Conservation (phyloP, 345 rosid species). For the Populus ilicifolia region DNA sequence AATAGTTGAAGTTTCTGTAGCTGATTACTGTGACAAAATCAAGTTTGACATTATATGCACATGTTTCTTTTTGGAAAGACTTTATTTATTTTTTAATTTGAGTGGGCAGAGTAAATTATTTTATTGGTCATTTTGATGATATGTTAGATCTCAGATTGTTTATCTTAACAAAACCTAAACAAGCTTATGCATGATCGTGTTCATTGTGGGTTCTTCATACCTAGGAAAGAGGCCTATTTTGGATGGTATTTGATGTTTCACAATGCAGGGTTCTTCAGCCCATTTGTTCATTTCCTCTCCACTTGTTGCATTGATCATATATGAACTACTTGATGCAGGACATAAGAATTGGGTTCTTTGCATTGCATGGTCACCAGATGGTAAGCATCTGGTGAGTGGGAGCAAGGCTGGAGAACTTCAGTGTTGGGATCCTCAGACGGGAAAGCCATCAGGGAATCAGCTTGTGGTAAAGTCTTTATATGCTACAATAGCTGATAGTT, state of each 20-base stretch:
- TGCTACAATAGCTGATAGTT: slow-evolving; percentile 10
- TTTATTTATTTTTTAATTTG: background rate
- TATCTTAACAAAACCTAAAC: background rate
- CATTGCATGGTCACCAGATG: slow-evolving; percentile 95
- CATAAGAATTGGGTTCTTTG: slow-evolving; percentile 97
- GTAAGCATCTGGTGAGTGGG: slow-evolving; percentile 87
- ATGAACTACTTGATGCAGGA: slow-evolving; percentile 40
- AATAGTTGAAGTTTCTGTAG: background rate
- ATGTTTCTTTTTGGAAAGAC: background rate
- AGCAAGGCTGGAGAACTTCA: slow-evolving; percentile 80
- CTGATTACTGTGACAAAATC: background rate
- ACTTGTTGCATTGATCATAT: background rate
- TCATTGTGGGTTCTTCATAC: background rate
- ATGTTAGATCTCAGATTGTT: background rate
- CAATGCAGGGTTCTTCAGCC: background rate
- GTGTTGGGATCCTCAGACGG: slow-evolving; percentile 80
- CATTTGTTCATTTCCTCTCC: background rate
- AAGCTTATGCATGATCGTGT: background rate
- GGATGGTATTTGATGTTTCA: background rate
- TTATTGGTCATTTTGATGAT: background rate
- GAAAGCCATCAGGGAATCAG: slow-evolving; percentile 68
- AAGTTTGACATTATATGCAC: background rate
- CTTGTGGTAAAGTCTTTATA: slow-evolving; percentile 42
- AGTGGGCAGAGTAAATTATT: background rate
- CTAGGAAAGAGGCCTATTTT: background rate